phyloP scores from a whole-genome alignment of 441 rosid genomes.

The Codiaeum variegatum region DNA sequence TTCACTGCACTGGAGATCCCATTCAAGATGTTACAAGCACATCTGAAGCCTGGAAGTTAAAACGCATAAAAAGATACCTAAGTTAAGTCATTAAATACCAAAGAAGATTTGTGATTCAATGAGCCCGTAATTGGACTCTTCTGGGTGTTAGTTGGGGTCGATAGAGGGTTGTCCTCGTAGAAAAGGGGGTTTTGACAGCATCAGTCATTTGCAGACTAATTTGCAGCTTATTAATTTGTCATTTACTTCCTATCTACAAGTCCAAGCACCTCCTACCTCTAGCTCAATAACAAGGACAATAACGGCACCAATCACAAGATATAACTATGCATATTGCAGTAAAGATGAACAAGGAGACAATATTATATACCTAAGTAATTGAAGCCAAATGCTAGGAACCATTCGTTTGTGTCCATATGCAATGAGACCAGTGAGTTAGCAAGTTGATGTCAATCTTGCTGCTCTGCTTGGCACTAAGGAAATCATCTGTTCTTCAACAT shows the following conservation, averaged over 20 bases:
- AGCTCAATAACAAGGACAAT: neutral
- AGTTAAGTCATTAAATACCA: neutral
- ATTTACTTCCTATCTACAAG: neutral
- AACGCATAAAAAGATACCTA: neutral
- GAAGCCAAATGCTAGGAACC: neutral
- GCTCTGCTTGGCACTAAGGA: neutral
- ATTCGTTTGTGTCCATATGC: neutral
- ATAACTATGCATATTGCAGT: neutral
- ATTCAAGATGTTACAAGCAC: neutral
- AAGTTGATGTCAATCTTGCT: neutral
- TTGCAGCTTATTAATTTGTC: neutral
- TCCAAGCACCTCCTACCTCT: neutral
- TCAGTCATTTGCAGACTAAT: neutral
- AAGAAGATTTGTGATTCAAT: neutral
- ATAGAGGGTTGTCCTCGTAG: neutral
- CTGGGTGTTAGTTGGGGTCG: neutral
- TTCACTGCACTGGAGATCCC: neutral
- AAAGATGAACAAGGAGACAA: neutral
- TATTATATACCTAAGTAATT: neutral
- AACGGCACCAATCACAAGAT: neutral
- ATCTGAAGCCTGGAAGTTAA: neutral
- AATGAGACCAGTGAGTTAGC: neutral
- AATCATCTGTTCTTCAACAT: neutral
- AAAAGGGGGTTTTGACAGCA: neutral
- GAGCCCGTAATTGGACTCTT: neutral